Conservation (phyloP, 2,329 filamentous ascomycete species). For the Cladosporium halotolerans region DNA sequence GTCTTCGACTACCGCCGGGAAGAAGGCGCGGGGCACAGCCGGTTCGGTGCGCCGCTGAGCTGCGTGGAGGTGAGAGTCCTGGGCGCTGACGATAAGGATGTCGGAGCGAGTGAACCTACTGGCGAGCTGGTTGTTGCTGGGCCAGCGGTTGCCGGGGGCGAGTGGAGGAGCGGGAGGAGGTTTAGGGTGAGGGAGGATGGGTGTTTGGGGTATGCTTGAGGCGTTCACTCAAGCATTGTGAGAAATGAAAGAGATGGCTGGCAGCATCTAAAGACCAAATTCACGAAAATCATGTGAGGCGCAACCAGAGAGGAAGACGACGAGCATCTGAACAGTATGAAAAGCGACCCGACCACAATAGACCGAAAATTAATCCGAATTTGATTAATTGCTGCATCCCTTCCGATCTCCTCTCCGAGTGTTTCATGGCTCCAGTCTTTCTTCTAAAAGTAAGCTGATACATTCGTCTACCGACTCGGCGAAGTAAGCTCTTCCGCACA, state of each 20-base stretch:
- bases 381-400: no score
- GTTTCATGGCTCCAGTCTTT: no score
- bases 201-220: constrained; percentile 8
- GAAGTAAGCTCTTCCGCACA: no score
- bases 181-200: constrained; percentile 6
- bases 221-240: neutral
- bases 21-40: constrained; percentile 42
- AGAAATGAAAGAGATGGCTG: neutral
- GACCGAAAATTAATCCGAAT: no score
- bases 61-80: constrained; percentile 64
- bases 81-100: constrained; percentile 45
- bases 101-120: constrained; percentile 50
- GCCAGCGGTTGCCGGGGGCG: constrained; percentile 64
- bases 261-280: neutral
- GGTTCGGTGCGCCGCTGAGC: constrained; percentile 78
- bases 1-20: constrained; percentile 75
- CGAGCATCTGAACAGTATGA: no score
- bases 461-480: no score
- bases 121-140: constrained; percentile 60
- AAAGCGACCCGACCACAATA: no score
- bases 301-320: neutral
- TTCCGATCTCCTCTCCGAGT: no score
- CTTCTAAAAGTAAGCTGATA: no score
- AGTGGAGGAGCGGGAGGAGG: constrained; percentile 28
- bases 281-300: no score